Evolutionary conservation across 2,329 filamentous ascomycete genomes (phyloP), one percentile per base, ranked within the genome.

Genomic region (Pyricularia grisea): DNA sequence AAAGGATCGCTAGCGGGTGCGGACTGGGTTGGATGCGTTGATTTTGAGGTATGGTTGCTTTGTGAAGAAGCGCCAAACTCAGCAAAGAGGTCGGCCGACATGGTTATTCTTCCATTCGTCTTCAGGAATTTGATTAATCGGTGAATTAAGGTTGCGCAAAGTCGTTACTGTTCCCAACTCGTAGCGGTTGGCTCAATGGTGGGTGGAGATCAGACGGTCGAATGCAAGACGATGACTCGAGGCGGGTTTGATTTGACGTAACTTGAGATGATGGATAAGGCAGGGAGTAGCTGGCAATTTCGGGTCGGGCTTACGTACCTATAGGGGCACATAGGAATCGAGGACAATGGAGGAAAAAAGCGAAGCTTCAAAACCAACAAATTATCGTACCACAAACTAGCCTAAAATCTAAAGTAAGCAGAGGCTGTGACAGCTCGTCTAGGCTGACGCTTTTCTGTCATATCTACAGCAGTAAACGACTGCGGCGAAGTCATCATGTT

Each of bases 71-170:
- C 81, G 74, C 85, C 86, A 73, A 90, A 89, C 72, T 87, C 85
- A 69, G 87, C 87, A 74, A 90, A 87, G 69, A 90, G 83, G 77
- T 90, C 87, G 71, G 87, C 86, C 73, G 88, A 90, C 87, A 90
- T 90, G 7, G 14, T 50, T 50, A 50, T n/a, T 50, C 42, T 50
- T 20, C 42, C 42, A 50, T 50, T 50, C 42, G 31, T 66, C 14
- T 61, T 61, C 3, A 10, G 23, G 2, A 61, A 17, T 61, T 9
- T 61, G 25, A 61, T 23, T 23, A 27, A 61, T 27, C 11, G 23
- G n/a, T 27, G n/a, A 61, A 61, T 1, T 25, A 11, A 61, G 58
- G 58, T 27, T 61, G 23, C 58, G 58, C n/a, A 27, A 25, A 25
- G 58, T 25, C n/a, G 58, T 27, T 27, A 12, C 1, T 61, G 58